A percentile compares a stretch with the other conserved stretches of the same genome.
These are phyloP conservation scores for Penicillium riverlandense DNA, from an alignment of 495 filamentous ascomycete genomes.

Conservation along the genomic window DNA sequence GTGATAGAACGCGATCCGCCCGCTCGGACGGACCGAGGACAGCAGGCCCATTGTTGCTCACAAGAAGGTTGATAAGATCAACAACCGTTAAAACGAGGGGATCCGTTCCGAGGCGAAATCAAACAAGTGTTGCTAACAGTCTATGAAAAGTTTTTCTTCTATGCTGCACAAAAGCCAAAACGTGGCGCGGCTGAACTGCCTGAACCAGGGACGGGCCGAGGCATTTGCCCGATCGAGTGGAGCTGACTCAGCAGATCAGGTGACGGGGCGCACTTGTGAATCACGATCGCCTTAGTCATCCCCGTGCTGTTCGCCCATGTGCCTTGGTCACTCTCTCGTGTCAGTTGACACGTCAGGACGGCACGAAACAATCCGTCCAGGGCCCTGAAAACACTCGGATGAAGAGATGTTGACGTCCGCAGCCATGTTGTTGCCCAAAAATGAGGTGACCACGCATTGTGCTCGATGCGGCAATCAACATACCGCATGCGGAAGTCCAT, in stretches of 20 bases:
- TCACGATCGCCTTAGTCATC: not conserved
- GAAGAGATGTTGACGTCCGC: not conserved
- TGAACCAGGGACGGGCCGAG: too few relatives aligned
- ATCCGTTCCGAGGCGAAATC: slow-evolving; percentile 13
- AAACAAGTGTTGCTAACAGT: not conserved
- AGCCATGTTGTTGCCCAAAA: slow-evolving; percentile 5
- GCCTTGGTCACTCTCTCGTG: slow-evolving; percentile 5
- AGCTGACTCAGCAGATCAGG: too few relatives aligned
- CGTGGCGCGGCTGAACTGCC: too few relatives aligned
- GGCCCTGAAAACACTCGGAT: too few relatives aligned
- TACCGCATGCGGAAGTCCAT: slow-evolving; percentile 24
- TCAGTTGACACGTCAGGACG: slow-evolving; percentile 22
- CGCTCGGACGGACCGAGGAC: slow-evolving; percentile 31
- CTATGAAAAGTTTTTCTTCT: too few relatives aligned
- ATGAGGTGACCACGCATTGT: slow-evolving; percentile 19
- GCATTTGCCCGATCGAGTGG: too few relatives aligned
- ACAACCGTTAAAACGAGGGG: slow-evolving; percentile 16
- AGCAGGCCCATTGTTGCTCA: slow-evolving; percentile 25
- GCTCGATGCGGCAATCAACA: slow-evolving; percentile 19
- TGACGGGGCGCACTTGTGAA: not conserved
- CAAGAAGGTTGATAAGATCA: slow-evolving; percentile 28
- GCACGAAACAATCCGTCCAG: not conserved
- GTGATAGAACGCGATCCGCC: slow-evolving; percentile 32
- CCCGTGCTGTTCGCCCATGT: not conserved
- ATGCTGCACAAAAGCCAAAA: too few relatives aligned